Evolutionary conservation across 2,329 filamentous ascomycete species (phyloP), one percentile per base, ranked within the genome.

Genomic region (Penicillium sp.): DNA sequence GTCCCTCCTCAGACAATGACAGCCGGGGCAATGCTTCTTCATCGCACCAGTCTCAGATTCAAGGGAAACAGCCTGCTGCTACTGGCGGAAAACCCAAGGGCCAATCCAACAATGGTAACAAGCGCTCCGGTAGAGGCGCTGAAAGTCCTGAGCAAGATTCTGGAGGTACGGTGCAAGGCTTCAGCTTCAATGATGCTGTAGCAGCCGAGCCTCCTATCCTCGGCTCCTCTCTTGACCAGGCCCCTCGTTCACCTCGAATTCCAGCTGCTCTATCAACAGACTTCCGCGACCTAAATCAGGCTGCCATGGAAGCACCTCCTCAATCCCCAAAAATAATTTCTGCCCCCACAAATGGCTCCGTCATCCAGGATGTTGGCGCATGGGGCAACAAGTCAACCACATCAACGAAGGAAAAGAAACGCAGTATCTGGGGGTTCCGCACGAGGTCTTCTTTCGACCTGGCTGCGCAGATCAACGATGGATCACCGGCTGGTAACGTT

Each of bases 371-470:
- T 68, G 81, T 85, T 13, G 83, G 86, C n/a, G 80, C 84, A 4
- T 96, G 92, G 91, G 91, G 91, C n/a, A 90, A 89, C 70, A 94
- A 86, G 70, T 69, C 81, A 8, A 62, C 66, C n/a, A 77, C 75
- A 10, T 72, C 71, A 30, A 86, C 90, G 26, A 92, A 94, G 66
- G 94, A 95, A 56, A 84, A 91, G 70, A 97, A 97, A 67, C 80
- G 84, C 45, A 84, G 83, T 62, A 84, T 87, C 41, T 87, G 85
- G 72, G 83, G 82, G 9, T 85, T 85, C 65, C 76, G 81, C 48
- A 82, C 81, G 74, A 88, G 75, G 81, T 88, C 81, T 78, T 94
- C 82, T 77, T 91, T 76, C 76, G 92, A 74, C 82, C 69, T 82
- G 44, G 75, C 75, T 33, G 68, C 74, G 20, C 63, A 70, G 51